Conservation (phyloP, 768 basidiomycete species). For the Cantharellus cinnabarinus region DNA sequence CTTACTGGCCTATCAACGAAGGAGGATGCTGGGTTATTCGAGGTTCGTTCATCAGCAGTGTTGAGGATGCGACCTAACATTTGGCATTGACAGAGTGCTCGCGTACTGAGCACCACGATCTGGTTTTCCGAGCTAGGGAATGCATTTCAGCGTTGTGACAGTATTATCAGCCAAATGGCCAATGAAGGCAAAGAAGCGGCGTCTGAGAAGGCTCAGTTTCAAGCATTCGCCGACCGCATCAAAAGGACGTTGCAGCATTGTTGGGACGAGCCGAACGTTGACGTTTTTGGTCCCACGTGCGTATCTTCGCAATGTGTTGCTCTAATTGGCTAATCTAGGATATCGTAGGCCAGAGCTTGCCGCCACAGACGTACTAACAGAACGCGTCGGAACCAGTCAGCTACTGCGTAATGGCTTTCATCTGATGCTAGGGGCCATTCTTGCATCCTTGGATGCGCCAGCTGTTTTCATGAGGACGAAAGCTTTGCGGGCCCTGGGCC, state of each 20-base stretch:
- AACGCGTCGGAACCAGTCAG: slow-evolving; percentile 60
- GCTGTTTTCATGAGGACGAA: slow-evolving; percentile 89
- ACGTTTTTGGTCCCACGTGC: slow-evolving; percentile 72
- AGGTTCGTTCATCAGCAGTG: slow-evolving; percentile 28
- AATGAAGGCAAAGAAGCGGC: slow-evolving; percentile 14
- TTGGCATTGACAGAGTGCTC: slow-evolving; percentile 40
- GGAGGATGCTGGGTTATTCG: slow-evolving; percentile 44
- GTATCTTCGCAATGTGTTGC: slow-evolving; percentile 8
- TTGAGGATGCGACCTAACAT: neutral
- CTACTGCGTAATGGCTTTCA: slow-evolving; percentile 62
- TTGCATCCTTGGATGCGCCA: slow-evolving; percentile 63
- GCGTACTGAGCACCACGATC: slow-evolving; percentile 57
- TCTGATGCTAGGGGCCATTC: slow-evolving; percentile 58
- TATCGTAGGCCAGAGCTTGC: too few species aligned
- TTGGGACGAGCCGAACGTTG: slow-evolving; percentile 47
- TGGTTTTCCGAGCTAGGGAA: slow-evolving; percentile 71
- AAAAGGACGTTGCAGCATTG: slow-evolving; percentile 46
- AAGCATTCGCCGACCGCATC: slow-evolving; percentile 23
- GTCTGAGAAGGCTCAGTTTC: slow-evolving; percentile 11
- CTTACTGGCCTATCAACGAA: slow-evolving; percentile 51
- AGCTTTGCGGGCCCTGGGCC: slow-evolving; percentile 71
- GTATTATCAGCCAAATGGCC: slow-evolving; percentile 24
- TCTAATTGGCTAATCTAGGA: too few species aligned
- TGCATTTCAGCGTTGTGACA: slow-evolving; percentile 38
- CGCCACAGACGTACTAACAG: slow-evolving; percentile 40